A percentile compares a stretch with the other conserved stretches of the same genome.
Conservation (phyloP, 441 rosid genomes). For the Arabidopsis lyrata region DNA sequence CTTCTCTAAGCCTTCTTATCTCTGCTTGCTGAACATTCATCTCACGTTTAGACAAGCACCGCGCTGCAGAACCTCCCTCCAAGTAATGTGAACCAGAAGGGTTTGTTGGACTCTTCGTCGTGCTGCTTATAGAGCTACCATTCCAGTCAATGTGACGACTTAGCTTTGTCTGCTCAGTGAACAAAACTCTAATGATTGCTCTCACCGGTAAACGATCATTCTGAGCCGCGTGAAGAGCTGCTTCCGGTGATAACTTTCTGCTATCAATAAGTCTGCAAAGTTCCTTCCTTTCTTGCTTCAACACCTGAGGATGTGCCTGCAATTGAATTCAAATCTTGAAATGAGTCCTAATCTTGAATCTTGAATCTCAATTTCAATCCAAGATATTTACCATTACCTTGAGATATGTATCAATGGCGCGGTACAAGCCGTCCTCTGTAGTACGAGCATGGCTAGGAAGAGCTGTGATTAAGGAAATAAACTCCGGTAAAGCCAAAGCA, state of each 20-base stretch:
- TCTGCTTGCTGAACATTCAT: constrained; percentile 62
- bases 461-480: constrained; percentile 55
- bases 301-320: constrained; percentile 66
- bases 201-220: constrained; percentile 73
- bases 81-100: constrained; percentile 44
- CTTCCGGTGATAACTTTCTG: constrained; percentile 70
- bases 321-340: constrained; percentile 20
- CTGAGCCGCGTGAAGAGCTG: constrained; percentile 77
- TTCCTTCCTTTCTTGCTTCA: constrained; percentile 72
- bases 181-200: constrained; percentile 71
- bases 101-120: constrained; percentile 61
- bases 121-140: constrained; percentile 55
- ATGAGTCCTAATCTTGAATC: not conserved
- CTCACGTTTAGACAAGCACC: constrained; percentile 79
- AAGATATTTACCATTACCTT: constrained; percentile 50
- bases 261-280: constrained; percentile 68
- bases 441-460: constrained; percentile 68
- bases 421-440: constrained; percentile 73
- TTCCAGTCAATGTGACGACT: constrained; percentile 67
- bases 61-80: constrained; percentile 45
- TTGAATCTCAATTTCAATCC: not conserved
- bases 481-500: constrained; percentile 59
- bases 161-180: constrained; percentile 78
- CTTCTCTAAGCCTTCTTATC: constrained; percentile 70
- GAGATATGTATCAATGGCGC: constrained; percentile 76